Conservation (phyloP, 2,329 filamentous ascomycete genomes). For the Pseudogymnoascus sp. region DNA sequence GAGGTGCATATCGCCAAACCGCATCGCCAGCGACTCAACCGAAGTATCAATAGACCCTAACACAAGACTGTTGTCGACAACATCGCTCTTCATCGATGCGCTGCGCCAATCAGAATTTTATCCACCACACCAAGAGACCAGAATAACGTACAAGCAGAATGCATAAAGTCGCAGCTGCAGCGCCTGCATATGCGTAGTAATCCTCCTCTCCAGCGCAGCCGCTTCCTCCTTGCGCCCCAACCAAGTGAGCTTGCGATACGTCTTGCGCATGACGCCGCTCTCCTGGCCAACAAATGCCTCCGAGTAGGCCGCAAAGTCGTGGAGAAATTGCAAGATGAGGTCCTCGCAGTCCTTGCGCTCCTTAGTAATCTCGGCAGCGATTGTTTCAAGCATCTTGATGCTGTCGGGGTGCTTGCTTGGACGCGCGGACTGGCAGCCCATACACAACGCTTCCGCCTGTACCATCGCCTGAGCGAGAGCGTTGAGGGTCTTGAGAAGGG, state of each 20-base stretch:
- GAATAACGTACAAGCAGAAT: constrained; percentile 1
- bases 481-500: not conserved
- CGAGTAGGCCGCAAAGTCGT: not conserved
- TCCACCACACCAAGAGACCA: not conserved
- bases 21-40: not conserved
- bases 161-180: not conserved
- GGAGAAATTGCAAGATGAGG: not conserved
- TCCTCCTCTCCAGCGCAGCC: not conserved
- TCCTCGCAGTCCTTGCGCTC: constrained; percentile 1
- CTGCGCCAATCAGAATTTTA: not conserved
- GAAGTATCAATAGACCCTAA: not conserved
- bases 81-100: not conserved
- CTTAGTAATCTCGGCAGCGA: not conserved
- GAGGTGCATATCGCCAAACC: constrained; percentile 1
- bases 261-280: not conserved
- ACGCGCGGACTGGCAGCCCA: not conserved
- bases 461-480: not conserved
- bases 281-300: not conserved
- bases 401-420: not conserved
- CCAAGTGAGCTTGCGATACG: not conserved
- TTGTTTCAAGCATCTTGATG: not conserved
- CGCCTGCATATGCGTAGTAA: constrained; percentile 3
- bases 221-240: not conserved
- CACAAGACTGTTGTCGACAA: not conserved
- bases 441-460: not conserved